These are phyloP conservation scores for Cryptococcus amylolentus DNA, from an alignment of 1,284 basidiomycete genomes.

Conservation along the genomic window DNA sequence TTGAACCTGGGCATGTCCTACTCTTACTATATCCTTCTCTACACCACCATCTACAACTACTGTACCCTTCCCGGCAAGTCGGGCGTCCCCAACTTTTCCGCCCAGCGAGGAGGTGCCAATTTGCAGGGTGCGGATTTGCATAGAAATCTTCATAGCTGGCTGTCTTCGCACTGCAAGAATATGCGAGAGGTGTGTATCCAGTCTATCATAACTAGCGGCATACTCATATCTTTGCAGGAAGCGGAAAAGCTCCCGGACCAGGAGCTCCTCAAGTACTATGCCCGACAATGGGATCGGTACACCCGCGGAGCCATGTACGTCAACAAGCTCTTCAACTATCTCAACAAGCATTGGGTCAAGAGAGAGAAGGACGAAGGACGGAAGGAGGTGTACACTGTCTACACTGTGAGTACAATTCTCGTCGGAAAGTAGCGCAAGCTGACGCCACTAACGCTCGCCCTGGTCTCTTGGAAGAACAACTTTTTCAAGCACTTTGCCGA, in stretches of 20 bases:
- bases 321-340: conserved; percentile 91
- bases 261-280: conserved; percentile 85
- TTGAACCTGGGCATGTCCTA: conserved; percentile 85
- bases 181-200: conserved; percentile 59
- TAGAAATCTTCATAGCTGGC: conserved; percentile 80
- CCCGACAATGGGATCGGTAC: conserved; percentile 90
- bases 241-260: conserved; percentile 80
- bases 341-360: conserved; percentile 99
- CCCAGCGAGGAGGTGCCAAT: conserved; percentile 70
- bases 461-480: conserved; percentile 91
- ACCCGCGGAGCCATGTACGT: conserved; percentile 95
- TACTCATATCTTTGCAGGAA: conserved; percentile 54
- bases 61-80: conserved; percentile 59
- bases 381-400: conserved; percentile 91
- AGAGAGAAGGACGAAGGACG: conserved; percentile 96
- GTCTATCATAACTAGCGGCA: conserved; percentile 1
- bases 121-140: conserved; percentile 94
- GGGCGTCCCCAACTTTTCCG: conserved; percentile 17
- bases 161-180: conserved; percentile 69
- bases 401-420: conserved; percentile 69
- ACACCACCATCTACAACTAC: conserved; percentile 94
- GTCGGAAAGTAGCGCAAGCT: not conserved
- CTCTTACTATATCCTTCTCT: conserved; percentile 86
- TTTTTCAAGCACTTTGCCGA: conserved; percentile 84
- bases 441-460: conserved; percentile 64